phyloP scores from a whole-genome alignment of 768 basidiomycete species.

The Mycena belliarum region DNA sequence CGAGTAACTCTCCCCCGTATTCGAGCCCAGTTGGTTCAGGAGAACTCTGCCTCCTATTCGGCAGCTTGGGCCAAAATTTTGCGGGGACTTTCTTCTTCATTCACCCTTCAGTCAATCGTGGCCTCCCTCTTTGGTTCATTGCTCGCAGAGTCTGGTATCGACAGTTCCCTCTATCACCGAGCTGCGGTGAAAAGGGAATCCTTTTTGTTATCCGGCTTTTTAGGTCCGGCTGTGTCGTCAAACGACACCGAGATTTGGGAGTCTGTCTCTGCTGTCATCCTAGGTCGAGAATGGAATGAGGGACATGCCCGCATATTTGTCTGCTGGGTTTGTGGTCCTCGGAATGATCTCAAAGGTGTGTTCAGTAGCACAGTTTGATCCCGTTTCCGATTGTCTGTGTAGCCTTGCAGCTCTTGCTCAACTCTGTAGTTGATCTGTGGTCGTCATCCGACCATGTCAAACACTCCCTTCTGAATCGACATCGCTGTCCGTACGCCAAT shows the following conservation, averaged over 20 bases:
- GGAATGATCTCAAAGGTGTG: conserved; percentile 35
- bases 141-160: conserved; percentile 31
- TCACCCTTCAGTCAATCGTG: conserved; percentile 58
- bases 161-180: conserved; percentile 35
- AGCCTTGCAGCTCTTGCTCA: conserved; percentile 53
- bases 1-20: conserved; percentile 49
- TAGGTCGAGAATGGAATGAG: conserved; percentile 61
- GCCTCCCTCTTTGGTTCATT: conserved; percentile 59
- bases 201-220: conserved; percentile 46
- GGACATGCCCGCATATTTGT: conserved; percentile 62
- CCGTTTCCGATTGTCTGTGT: conserved; percentile 6
- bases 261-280: conserved; percentile 44
- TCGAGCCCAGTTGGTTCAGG: conserved; percentile 37
- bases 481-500: conserved; percentile 60
- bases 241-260: conserved; percentile 55
- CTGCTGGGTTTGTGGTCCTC: conserved; percentile 63
- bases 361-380: background rate
- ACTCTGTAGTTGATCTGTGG: conserved; percentile 65
- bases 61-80: conserved; percentile 51
- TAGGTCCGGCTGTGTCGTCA: conserved; percentile 53
- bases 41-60: conserved; percentile 39
- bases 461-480: conserved; percentile 72
- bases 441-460: conserved; percentile 75
- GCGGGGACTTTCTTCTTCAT: conserved; percentile 47
- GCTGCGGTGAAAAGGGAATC: conserved; percentile 56